Conservation (phyloP, 1,284 basidiomycete genomes). For the Ganoderma multipileum region DNA sequence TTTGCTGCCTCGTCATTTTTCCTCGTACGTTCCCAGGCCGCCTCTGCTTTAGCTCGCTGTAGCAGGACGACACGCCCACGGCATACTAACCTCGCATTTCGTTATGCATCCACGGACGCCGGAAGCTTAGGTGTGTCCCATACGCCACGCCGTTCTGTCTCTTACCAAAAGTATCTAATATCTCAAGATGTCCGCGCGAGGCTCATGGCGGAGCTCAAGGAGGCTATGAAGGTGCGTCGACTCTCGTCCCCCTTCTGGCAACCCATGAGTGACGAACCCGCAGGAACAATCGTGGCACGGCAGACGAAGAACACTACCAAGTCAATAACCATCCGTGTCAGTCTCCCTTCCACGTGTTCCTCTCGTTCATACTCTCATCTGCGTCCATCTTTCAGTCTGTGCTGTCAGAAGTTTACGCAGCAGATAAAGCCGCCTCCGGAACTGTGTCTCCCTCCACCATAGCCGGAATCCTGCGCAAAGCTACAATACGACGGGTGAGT, state of each 20-base stretch:
- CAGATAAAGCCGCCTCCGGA: slow-evolving; percentile 61
- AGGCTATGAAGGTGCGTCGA: no score
- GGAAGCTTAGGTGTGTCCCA: no score
- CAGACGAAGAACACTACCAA: slow-evolving; percentile 61
- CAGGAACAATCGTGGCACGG: neutral
- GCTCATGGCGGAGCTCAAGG: no score
- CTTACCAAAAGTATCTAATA: no score
- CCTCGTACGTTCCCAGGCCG: no score
- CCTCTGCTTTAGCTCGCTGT: no score
- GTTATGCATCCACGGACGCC: no score
- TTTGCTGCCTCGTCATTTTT: no score
- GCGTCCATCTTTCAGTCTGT: slow-evolving; percentile 53
- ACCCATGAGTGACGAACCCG: slow-evolving; percentile 7
- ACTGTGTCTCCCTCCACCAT: slow-evolving; percentile 52
- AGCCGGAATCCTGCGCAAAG: slow-evolving; percentile 61
- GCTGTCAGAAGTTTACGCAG: slow-evolving; percentile 69
- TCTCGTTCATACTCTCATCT: neutral
- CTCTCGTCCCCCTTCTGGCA: neutral
- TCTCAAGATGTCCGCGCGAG: no score
- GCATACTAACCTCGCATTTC: no score
- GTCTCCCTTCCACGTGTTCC: slow-evolving; percentile 31
- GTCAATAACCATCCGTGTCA: slow-evolving; percentile 67
- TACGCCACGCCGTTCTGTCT: no score
- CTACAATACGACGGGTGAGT: slow-evolving; percentile 63
- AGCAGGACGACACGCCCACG: no score